Evolutionary conservation across 2,329 filamentous ascomycete species (phyloP), one percentile per base, ranked within the genome.

Genomic region (Tolypocladium album): DNA sequence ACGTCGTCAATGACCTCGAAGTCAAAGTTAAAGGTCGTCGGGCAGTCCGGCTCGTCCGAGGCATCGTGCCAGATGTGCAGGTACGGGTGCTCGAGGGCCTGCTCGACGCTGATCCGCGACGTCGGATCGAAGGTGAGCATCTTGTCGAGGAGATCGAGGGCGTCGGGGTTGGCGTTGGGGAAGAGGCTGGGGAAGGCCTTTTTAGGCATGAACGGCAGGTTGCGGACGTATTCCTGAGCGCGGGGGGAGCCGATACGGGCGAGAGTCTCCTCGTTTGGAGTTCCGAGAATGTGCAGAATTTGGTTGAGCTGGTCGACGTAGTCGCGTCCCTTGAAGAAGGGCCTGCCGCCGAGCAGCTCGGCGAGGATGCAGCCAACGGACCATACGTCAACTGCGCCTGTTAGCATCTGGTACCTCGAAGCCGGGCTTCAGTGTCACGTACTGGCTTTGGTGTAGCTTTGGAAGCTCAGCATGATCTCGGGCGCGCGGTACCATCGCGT

Each of bases 391-490:
- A 99, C 93, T 97, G 47, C 12, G 55, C 36, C 24, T 53, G 50
- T 52, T 4, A 42, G 34, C 40, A 50, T n/a, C 38, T 50, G 43
- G 24, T 45, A 36, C 34, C 27, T n/a, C 47, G 1, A 15, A n/a
- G 34, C 20, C 15, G 1, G 9, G 24, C 22, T 38, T 40, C 34
- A 55, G 36, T 24, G 40, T 4, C 11, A 93, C 92, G 60, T 86
- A 97, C 94, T 99, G 67, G 94, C 94, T 91, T 99, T 99, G 70
- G 94, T 99, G 77, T 99, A 99, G 79, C 92, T 97, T 77, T 97
- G 93, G 85, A 99, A 99, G 80, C 92, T 97, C 75, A 99, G 80
- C 94, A 99, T 99, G 68, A 99, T 99, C 76, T 99, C 94, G 6
- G 94, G 94, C 4, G 94, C 94, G 77, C 83, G 81, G 70, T 86